Evolutionary conservation across 768 basidiomycete species (phyloP).

Genomic region (Russula brevipes): DNA sequence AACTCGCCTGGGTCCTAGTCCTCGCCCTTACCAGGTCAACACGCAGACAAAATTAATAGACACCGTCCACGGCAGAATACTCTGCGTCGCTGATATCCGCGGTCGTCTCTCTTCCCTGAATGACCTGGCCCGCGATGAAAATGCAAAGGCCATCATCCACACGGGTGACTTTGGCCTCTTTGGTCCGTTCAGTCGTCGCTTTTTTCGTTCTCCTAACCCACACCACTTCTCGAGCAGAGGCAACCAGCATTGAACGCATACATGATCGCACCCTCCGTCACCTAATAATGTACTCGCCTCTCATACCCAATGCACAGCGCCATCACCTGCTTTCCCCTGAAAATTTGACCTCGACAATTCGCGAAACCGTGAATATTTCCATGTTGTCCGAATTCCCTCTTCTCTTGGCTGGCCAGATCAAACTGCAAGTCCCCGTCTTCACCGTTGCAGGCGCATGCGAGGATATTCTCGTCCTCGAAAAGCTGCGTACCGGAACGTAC

Average conservation of each 20-base stretch:
- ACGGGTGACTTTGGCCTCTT: conserved; percentile 99
- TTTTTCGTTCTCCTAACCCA: conserved; percentile 5
- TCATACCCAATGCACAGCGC: conserved; percentile 80
- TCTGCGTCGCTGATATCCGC: conserved; percentile 92
- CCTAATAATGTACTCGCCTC: conserved; percentile 92
- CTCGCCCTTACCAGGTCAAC: conserved; percentile 54
- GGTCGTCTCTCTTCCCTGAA: conserved; percentile 86
- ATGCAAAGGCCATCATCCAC: conserved; percentile 91
- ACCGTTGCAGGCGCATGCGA: conserved; percentile 98
- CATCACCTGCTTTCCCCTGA: conserved; percentile 70
- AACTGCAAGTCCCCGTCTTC: conserved; percentile 88
- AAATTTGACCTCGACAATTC: conserved; percentile 61
- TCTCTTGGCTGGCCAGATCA: conserved; percentile 84
- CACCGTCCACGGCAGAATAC: conserved; percentile 74
- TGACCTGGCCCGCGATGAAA: conserved; percentile 80
- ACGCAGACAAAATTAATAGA: conserved; percentile 78
- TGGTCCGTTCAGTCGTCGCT: conserved; percentile 39
- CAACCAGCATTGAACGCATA: conserved; percentile 78
- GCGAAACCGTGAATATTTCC: conserved; percentile 66
- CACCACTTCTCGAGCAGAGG: conserved; percentile 44
- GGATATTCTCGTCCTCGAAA: conserved; percentile 89
- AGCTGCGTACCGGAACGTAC: conserved; percentile 80
- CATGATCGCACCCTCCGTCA: conserved; percentile 95
- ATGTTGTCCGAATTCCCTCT: conserved; percentile 93
- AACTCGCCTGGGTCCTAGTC: conserved; percentile 53